Conservation (phyloP, 2,329 filamentous ascomycete species). For the Aspergillus versicolor region DNA sequence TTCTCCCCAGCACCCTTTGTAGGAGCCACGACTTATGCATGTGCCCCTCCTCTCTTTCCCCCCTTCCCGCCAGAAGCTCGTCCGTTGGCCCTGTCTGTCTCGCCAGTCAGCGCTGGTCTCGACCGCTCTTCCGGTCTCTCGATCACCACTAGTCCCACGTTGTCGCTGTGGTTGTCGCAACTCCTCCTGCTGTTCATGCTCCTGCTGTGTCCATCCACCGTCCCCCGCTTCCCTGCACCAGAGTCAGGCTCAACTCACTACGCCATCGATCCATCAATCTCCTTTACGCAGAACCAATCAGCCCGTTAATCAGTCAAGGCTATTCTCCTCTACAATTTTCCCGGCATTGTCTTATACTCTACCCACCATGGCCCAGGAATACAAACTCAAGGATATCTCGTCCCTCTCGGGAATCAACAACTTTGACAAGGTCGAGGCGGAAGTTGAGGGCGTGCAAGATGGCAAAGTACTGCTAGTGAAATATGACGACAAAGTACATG, state of each 20-base stretch:
- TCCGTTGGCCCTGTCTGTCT: slow-evolving; percentile 5
- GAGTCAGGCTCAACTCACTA: neutral
- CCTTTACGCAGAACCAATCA: slow-evolving; percentile 1
- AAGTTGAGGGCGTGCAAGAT: slow-evolving; percentile 83
- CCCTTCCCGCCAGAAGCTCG: slow-evolving; percentile 16
- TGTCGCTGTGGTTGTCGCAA: slow-evolving; percentile 26
- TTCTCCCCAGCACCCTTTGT: neutral
- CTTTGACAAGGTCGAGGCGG: slow-evolving; percentile 82
- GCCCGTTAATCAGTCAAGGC: neutral
- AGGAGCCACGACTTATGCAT: slow-evolving; percentile 14
- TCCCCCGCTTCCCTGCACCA: slow-evolving; percentile 1
- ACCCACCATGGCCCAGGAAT: slow-evolving; percentile 39
- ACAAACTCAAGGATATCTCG: slow-evolving; percentile 69
- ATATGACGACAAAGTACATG: slow-evolving; percentile 71
- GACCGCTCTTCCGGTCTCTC: slow-evolving; percentile 2
- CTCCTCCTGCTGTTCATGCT: slow-evolving; percentile 20
- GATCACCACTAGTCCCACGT: neutral
- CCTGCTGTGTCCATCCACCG: slow-evolving; percentile 25
- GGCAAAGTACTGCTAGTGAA: slow-evolving; percentile 87
- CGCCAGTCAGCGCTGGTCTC: slow-evolving; percentile 13
- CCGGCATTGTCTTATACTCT: neutral
- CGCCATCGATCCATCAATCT: neutral
- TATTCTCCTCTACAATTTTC: slow-evolving; percentile 8
- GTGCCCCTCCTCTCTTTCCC: slow-evolving; percentile 19
- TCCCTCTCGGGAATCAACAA: slow-evolving; percentile 69